Base-by-base conservation (phyloP, 2,329 filamentous ascomycete species). In the Fusarium sp. region DNA sequence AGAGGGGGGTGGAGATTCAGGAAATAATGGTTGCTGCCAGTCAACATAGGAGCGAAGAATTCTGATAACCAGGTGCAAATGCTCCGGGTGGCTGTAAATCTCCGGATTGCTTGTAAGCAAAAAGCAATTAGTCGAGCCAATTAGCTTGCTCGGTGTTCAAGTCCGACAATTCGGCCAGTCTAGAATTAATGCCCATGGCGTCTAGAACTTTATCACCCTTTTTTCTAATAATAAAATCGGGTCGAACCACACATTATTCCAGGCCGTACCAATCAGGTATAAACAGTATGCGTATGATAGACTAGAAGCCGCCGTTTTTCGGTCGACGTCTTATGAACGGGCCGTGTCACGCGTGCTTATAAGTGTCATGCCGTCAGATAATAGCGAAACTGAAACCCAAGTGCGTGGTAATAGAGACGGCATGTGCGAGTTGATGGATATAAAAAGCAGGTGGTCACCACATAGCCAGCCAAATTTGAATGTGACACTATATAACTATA, bases 91-190 rank as follows among this genome's bases (percentile, higher is more conserved):
- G 38, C 38, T 41, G 18, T 30, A 30, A 8, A 30, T 30, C 30
- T 30, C 30, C 30, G 10, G 30, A 8, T 30, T 30, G 10, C 10
- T 30, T 10, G 30, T 30, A 15, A 12, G 18, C 38, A 18, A 12
- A 20, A 13, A 20, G 20, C 12, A 23, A 41, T 8, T 8, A 5
- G 2, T 12, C 8, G 8, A 41, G 38, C 18, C 38, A 41, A 41
- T 41, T 3, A 20, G 5, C 4, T 4, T 9, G 18, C 8, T 4
- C 4, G 8, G 8, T 20, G 11, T 13, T 4, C 15, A 2, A 1
- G 20, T 15, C 3, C 3, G 38, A 2, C 1, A 18, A 15, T 10
- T 23, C 13, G 18, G 20, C 38, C 38, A 41, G 18, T 41, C 20
- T 41, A 41, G 38, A 41, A 23, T 41, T 4, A 6, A 41, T 6